Evolutionary conservation across 2,329 filamentous ascomycete species (phyloP), one percentile per base, ranked within the genome.

Genomic region (Colletotrichum phormii): DNA sequence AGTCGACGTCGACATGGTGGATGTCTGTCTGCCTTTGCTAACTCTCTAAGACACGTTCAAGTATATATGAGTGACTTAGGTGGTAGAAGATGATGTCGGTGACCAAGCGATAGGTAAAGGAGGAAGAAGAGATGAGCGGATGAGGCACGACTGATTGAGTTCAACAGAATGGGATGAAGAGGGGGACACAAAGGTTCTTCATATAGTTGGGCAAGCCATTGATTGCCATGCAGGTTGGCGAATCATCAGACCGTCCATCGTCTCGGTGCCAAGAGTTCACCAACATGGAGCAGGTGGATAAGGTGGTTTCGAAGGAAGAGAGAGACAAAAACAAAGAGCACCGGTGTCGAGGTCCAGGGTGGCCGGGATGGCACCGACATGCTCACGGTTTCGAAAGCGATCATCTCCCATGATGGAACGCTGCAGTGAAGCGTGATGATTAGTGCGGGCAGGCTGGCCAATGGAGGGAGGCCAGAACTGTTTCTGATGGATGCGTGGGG

Each of bases 1-100:
- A 76, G 84, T 79, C 24, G 73, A 57, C 15, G 61, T 64, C 26
- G 71, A 74, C 74, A 75, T 75, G 59, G 24, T 57, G 71, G 58
- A 61, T 60, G 67, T 53, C 60, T 37, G 26, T 33, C 2, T 54
- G 15, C 35, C 31, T 13, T 42, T 71, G 7, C 13, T 35, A 24
- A 26, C 60, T 64, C 55, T 69, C 55, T 69, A 3, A n/a, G 31
- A 29, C 42, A 24, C n/a, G 7, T 18, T 61, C 49, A 49, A 49
- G 42, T 49, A 31, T 64, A 31, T 64, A 51, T 64, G 22, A 4
- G 37, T 8, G 22, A 5, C 51, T 29, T 15, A 24, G 26, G 5
- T 22, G 24, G 24, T n/a, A 33, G 15, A 13, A 15, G 22, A 55
- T 12, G 51, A 55, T 12, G 51, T 29, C 9, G 24, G 61, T 46